These are phyloP conservation scores for Ramalina intermedia DNA, from an alignment of 495 filamentous ascomycete genomes.

Conservation along the genomic window DNA sequence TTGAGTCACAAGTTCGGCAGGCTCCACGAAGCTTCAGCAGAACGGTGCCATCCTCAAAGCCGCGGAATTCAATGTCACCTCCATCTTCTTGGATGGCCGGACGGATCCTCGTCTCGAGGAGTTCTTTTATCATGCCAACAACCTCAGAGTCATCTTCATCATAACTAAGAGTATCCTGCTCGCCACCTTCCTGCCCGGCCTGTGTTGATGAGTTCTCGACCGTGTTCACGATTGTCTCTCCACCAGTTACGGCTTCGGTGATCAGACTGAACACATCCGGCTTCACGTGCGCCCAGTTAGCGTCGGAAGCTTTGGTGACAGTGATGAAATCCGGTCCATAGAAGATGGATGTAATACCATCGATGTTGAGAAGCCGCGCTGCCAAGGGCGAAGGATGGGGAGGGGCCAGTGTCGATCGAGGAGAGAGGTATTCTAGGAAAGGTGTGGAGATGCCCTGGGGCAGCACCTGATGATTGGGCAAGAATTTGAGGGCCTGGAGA, in stretches of 20 bases:
- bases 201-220: conserved; percentile 44
- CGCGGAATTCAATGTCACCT: conserved; percentile 87
- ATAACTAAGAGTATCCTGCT: conserved; percentile 56
- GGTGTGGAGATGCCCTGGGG: conserved; percentile 55
- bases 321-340: conserved; percentile 94
- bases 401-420: conserved; percentile 73
- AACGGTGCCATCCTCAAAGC: conserved; percentile 78
- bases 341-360: conserved; percentile 87
- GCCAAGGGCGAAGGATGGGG: conserved; percentile 90
- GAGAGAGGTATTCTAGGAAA: conserved; percentile 82
- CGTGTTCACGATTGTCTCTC: conserved; percentile 65
- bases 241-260: conserved; percentile 73
- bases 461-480: conserved; percentile 71
- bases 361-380: conserved; percentile 73
- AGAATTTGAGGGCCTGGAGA: conserved; percentile 68
- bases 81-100: conserved; percentile 96
- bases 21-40: conserved; percentile 79
- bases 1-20: conserved; percentile 89
- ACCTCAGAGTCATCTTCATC: conserved; percentile 85
- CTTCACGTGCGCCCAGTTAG: conserved; percentile 86
- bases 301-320: conserved; percentile 75
- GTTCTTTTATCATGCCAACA: conserved; percentile 93
- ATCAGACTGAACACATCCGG: conserved; percentile 92
- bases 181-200: conserved; percentile 37
- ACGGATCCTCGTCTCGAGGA: conserved; percentile 88